A percentile compares a stretch with the other conserved stretches of the same genome.
Evolutionary conservation across 2,329 filamentous ascomycete genomes (phyloP).

Genomic region (Aureobasidium zeae): DNA sequence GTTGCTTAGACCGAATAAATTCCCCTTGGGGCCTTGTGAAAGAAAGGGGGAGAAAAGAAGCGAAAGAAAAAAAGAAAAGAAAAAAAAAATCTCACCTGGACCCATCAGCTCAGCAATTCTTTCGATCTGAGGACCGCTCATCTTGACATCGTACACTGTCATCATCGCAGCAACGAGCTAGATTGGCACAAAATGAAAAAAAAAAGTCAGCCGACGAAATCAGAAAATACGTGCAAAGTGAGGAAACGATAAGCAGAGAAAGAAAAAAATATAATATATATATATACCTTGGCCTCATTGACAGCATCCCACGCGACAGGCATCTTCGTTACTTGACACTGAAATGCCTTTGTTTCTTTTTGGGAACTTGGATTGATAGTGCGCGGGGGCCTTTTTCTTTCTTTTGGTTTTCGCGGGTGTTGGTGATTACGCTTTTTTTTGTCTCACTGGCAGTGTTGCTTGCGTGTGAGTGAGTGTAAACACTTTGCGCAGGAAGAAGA

Average conservation of each 20-base stretch:
- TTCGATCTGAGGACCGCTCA: constrained; percentile 18
- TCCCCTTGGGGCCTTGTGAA: background rate
- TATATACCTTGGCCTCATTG: constrained; percentile 25
- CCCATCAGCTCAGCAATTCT: constrained; percentile 25
- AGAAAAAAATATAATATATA: background rate
- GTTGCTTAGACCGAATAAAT: no score
- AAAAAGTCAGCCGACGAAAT: background rate
- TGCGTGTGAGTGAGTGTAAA: background rate
- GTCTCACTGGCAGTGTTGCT: no score
- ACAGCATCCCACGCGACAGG: constrained; percentile 26
- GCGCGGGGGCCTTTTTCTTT: no score
- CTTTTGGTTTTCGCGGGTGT: no score
- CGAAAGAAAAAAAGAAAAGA: background rate
- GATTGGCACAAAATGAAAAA: background rate
- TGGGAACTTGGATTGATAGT: no score
- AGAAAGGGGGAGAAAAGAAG: background rate
- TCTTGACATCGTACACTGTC: constrained; percentile 25
- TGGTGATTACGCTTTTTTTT: no score
- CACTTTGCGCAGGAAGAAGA: no score
- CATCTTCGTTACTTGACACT: no score
- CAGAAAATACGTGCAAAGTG: background rate
- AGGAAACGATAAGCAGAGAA: background rate
- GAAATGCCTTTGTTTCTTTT: no score
- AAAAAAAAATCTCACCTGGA: constrained; percentile 17
- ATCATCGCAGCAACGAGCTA: constrained; percentile 26